phyloP scores from a whole-genome alignment of 805 yeast species.

The Candida sonorensis region DNA sequence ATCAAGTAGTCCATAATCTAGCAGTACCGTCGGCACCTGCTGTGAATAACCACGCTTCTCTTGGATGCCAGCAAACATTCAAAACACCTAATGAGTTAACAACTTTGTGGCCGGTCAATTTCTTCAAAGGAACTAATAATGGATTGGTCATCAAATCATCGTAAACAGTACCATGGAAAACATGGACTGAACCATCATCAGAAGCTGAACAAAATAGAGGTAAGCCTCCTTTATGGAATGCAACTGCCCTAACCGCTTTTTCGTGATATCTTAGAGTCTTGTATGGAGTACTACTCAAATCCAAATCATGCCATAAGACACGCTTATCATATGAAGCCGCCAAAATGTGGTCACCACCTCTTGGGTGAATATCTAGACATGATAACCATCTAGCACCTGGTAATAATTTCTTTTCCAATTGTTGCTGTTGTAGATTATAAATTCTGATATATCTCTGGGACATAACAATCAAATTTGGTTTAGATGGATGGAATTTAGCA shows the following conservation, averaged over 20 bases:
- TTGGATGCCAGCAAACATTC: conserved; percentile 91
- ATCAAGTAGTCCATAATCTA: conserved; percentile 86
- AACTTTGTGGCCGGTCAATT: conserved; percentile 83
- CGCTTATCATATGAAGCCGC: conserved; percentile 93
- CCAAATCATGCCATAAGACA: conserved; percentile 96
- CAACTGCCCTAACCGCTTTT: conserved; percentile 83
- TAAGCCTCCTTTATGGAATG: conserved; percentile 76
- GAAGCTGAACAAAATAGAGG: conserved; percentile 94
- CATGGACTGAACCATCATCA: conserved; percentile 89
- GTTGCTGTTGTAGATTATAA: conserved; percentile 85
- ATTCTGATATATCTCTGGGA: conserved; percentile 89
- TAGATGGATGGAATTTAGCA: conserved; percentile 94
- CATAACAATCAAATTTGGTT: conserved; percentile 89
- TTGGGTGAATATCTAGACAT: conserved; percentile 86
- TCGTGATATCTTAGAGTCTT: conserved; percentile 93
- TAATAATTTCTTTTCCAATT: conserved; percentile 70
- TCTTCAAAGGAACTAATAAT: conserved; percentile 90
- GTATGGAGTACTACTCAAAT: conserved; percentile 81
- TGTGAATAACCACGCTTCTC: conserved; percentile 95
- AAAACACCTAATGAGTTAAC: conserved; percentile 79
- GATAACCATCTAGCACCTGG: conserved; percentile 98
- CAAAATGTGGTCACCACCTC: conserved; percentile 83
- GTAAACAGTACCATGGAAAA: conserved; percentile 94
- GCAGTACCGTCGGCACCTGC: conserved; percentile 98
- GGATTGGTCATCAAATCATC: conserved; percentile 96